Base-by-base conservation (phyloP, 345 rosid species). In the Theobroma cacao region DNA sequence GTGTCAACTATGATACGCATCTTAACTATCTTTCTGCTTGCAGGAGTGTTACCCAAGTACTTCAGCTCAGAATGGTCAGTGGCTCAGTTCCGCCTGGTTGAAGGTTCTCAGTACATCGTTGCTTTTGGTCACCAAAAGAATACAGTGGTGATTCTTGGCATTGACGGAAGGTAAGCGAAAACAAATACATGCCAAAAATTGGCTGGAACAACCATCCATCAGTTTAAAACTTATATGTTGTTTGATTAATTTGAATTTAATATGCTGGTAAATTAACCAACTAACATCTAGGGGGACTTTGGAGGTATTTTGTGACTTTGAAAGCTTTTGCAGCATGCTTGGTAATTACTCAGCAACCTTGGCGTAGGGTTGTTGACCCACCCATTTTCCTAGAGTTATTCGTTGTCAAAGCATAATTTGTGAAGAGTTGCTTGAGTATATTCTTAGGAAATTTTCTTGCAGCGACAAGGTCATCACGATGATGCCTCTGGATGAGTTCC, bases 21-120 rank as follows among this genome's bases (percentile, higher is more conserved):
- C 63, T 77, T 60, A 60, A 47, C 4, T 80, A 3, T 12, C 2
- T 73, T 74, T 47, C 36, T 50, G 28, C 30, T 62, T 75, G 75
- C 88, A 96, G 99, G 99, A 45, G 99, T 96, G 52, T 80, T 96
- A 76, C 98, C 98, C 0, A 95, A 91, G 88, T 95, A 95, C 90
- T 95, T 95, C 81, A 93, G 97, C 87, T 95, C 98, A 0, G 95
- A 95, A 80, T 95, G 98, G 98, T 95, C 98, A 10, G 95, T 95
- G 80, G 98, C 98, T 68, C 93, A 93, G 85, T 95, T 92, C 84
- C 91, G 89, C 65, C 87, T 95, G 81, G 88, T 86, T 22, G 98
- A 95, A 85, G 98, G 98, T 65, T 92, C 90, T 68, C 91, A 88
- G 13, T 91, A 90, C 85, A 81, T 90, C 75, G 98, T 93, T 74